Base-by-base conservation (phyloP, 1,139 yeast species). In the Chernovozyma sophiae-reginae region DNA sequence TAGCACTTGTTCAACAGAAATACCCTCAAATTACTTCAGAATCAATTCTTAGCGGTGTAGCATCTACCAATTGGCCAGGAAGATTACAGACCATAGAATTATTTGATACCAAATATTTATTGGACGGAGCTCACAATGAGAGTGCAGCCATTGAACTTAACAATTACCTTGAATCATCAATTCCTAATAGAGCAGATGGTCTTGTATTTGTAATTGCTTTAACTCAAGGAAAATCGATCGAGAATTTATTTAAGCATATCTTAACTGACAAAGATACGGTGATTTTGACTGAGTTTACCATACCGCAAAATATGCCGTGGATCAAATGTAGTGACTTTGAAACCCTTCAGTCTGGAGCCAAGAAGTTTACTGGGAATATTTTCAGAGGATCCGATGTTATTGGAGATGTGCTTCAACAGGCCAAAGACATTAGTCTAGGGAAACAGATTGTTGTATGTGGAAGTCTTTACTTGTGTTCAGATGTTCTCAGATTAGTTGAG, bases 291-390 rank as follows among this genome's bases (percentile, higher is more conserved):
- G 53, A 62, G 25, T 92, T 89, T 53, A 73, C 80, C 2, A 44
- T 61, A 1, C 92, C 95, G 0, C 94, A 84, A 13, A 82, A 86
- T 0, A 90, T 90, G 97, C 96, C 97, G 0, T 92, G 97, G 97
- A 79, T 92, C 12, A 51, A 65, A 19, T 62, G 86, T 2, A 69
- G 67, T 44, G 59, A 65, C 2, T 57, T 74, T 0, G 53, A 53
- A 1, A 67, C 60, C 3, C 51, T 83, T 13, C 56, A 58, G 25
- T 30, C 44, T 10, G 52, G 56, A 17, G 68, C 74, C 2, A 20
- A 32, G 11, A 43, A 51, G 2, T 65, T 57, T 32, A 62, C 72
- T 0, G 33, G 51, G 0, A 64, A 71, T 18, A 64, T 60, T 1
- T 35, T 41, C 10, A 35, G 27, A 1, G 33, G 35, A 11, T 34